Evolutionary conservation across 1,284 basidiomycete species (phyloP).

Genomic region (Trichosporon sp.): DNA sequence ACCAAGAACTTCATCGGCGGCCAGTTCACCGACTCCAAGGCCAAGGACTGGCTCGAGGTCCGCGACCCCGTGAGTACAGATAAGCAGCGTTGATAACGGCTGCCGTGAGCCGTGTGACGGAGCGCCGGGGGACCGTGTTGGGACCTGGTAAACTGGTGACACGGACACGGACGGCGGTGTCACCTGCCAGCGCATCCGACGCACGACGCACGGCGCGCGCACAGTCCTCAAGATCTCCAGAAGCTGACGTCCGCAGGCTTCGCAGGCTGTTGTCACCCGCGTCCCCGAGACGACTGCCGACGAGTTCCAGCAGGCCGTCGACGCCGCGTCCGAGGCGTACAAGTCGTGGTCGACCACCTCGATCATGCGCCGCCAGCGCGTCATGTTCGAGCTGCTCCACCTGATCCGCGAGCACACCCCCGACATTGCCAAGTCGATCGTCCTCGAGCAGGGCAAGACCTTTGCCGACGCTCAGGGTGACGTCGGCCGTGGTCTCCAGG

Average conservation of each 20-base stretch:
- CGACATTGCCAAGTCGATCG: constrained; percentile 59
- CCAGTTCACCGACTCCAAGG: constrained; percentile 70
- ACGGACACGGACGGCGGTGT: neutral
- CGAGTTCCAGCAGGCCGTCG: constrained; percentile 83
- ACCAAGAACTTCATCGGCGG: constrained; percentile 89
- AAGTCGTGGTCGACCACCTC: constrained; percentile 84
- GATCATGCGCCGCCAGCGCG: constrained; percentile 78
- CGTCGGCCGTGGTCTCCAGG: constrained; percentile 78
- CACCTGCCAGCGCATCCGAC: neutral
- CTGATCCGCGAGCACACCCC: constrained; percentile 65
- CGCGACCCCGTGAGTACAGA: constrained; percentile 68
- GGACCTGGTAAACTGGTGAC: neutral
- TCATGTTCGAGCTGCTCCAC: constrained; percentile 84
- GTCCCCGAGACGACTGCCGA: constrained; percentile 81
- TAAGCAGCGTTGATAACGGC: neutral
- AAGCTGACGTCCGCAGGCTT: constrained; percentile 8
- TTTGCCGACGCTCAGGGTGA: constrained; percentile 88
- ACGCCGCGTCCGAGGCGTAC: constrained; percentile 80
- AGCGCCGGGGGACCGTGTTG: neutral
- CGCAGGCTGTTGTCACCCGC: constrained; percentile 78
- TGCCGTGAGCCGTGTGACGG: neutral
- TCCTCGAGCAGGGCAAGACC: constrained; percentile 89
- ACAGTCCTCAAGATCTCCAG: neutral
- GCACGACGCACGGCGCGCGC: neutral
- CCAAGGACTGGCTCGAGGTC: constrained; percentile 74